Base-by-base conservation (phyloP, 306 rosid genomes). In the Pterocarpus macrocarpus region DNA sequence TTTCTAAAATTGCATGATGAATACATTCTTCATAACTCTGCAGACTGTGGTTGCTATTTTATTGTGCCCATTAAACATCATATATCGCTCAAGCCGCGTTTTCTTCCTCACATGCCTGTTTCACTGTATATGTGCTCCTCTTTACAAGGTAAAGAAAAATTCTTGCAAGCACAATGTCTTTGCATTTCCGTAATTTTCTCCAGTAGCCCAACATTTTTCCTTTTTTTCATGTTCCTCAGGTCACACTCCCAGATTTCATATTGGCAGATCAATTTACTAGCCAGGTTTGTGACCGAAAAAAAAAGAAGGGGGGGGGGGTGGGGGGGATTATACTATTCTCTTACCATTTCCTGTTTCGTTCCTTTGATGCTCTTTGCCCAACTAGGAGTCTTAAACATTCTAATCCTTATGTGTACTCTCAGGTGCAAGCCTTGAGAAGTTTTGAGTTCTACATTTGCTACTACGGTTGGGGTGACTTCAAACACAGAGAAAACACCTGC, bases 241-340 rank as follows among this genome's bases (percentile, higher is more conserved):
- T 92, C 63, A 84, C 90, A 75, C 89, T 92, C 53, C 88, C 94
- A 12, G 94, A 92, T 79, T 92, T 92, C 87, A 84, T 90, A 72
- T 82, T 92, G 91, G 94, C 91, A 69, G 92, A 92, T 84, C 97
- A 92, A 72, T 74, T 92, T 43, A 92, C 94, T 2, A 92, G 97
- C 81, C 94, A 91, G 91, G 94, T 90, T 73, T 36, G 82, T 75
- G n/a, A 41, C 28, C 4, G 22, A 53, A 43, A 34, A 17, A 47
- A 50, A 30, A 39, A 43, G 1, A 58, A 22, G 1, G 28, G 1
- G 1, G 28, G 28, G 28, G 28, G 28, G 28, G 28, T 0, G 0
- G 28, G 28, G 5, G 45, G 8, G 61, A 35, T 36, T 35, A 22
- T 22, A 39, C 43, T 12, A 32, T 82, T 33, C 38, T 78, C 47